Percentiles rank a stretch among this genome's conserved stretches.
Evolutionary conservation across 2,329 filamentous ascomycete species (phyloP).

Genomic region (Aureobasidium melanogenum): DNA sequence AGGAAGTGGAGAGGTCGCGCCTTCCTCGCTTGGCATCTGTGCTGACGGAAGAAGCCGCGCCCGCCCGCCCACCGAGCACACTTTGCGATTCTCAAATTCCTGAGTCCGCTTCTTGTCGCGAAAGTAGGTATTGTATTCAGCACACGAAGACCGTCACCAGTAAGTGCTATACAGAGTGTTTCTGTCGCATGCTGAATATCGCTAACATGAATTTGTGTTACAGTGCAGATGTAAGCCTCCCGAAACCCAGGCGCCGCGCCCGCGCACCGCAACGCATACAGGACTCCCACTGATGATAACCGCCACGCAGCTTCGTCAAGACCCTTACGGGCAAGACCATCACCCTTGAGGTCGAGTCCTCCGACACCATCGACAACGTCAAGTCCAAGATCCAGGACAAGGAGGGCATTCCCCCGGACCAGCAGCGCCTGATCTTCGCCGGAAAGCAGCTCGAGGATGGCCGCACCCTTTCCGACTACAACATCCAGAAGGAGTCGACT

Average conservation of each 20-base stretch:
- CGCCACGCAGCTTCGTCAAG: constrained; percentile 83
- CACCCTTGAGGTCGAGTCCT: constrained; percentile 98
- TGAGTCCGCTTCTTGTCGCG: neutral
- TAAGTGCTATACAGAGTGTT: neutral
- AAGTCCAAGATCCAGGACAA: constrained; percentile 99
- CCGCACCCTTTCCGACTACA: constrained; percentile 94
- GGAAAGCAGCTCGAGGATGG: constrained; percentile 99
- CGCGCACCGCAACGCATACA: constrained; percentile 18
- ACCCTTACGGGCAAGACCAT: constrained; percentile 99
- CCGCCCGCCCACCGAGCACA: neutral
- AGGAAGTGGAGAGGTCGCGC: neutral
- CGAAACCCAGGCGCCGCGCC: constrained; percentile 20
- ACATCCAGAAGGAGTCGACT: constrained; percentile 99
- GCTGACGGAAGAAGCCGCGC: neutral
- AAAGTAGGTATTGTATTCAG: constrained; percentile 7
- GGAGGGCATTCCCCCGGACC: constrained; percentile 96
- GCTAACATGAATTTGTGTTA: constrained; percentile 15
- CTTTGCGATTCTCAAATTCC: constrained; percentile 4
- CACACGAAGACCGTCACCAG: constrained; percentile 12
- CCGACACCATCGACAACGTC: constrained; percentile 99
- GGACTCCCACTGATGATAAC: constrained; percentile 21
- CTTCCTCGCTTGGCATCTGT: neutral
- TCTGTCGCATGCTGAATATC: neutral
- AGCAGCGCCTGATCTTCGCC: constrained; percentile 97
- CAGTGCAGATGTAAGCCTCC: constrained; percentile 81